Base-by-base conservation (phyloP, 2,329 filamentous ascomycete genomes). In the Fusarium humuli region DNA sequence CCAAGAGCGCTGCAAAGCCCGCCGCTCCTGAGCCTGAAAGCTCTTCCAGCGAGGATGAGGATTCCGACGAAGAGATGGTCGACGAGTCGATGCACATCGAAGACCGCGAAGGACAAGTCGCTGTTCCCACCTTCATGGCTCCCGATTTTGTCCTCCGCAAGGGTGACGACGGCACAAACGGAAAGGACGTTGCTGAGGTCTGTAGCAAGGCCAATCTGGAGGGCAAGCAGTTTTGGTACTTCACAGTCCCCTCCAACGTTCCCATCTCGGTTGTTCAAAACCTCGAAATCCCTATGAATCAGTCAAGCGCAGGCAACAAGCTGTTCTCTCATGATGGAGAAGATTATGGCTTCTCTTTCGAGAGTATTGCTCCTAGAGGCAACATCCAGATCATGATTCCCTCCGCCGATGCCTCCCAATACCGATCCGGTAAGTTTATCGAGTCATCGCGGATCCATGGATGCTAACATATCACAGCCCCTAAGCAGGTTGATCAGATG, bases 191-290 rank as follows among this genome's bases (percentile, higher is more conserved):
- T 63, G 78, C 85, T 11, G 81, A 86, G 23, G 79, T 91, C 56
- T 88, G 92, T 73, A 85, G 82, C 73, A 83, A 87, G 61, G 84
- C 85, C 57, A 87, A 88, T 72, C 77, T 91, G 10, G 82, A 88
- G 59, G 90, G 90, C 67, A 94, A 93, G 82, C 90, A 94, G 77
- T 83, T 94, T 63, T 94, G 92, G 92, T 92, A 94, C 77, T 93
- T 94, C 73, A 92, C 90, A 12, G 90, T 91, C 6, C 92, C 92
- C 4, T 86, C 89, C 8, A 88, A 88, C 13, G 81, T 94, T 5
- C 88, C 91, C n/a, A 85, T 94, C 60, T 88, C 87, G 13, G 84
- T 91, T 2, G 81, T 94, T 48, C 87, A 89, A 75, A 85, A 90
- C 69, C 82, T 93, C 65, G 85, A 90, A 40, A 85, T 93, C 44